phyloP scores from a whole-genome alignment of 345 rosid genomes.

The Citrus hindsii region DNA sequence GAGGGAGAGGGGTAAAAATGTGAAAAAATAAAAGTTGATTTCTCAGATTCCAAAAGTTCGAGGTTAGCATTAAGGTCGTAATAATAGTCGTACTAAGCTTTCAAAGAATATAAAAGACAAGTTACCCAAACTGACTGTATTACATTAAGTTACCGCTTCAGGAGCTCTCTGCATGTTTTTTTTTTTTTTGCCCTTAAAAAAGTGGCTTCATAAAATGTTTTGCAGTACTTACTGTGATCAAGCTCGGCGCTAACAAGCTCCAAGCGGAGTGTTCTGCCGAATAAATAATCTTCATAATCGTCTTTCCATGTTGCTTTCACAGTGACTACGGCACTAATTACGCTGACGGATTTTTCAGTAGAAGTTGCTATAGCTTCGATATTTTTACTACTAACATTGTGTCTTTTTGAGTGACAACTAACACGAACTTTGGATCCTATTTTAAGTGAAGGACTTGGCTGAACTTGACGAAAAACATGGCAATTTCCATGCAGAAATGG shows the following conservation, averaged over 20 bases:
- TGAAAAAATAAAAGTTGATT: no score
- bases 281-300: conserved; percentile 30
- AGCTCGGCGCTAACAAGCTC: conserved; percentile 62
- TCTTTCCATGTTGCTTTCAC: conserved; percentile 30
- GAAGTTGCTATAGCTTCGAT: conserved; percentile 16
- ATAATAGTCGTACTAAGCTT: no score
- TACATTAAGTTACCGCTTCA: no score
- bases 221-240: conserved; percentile 41
- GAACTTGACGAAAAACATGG: conserved; percentile 1
- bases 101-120: no score
- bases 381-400: not conserved
- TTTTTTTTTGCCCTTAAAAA: no score
- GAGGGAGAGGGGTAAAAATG: no score
- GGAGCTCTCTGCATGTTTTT: no score
- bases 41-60: no score
- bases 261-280: conserved; percentile 43
- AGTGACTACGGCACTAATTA: conserved; percentile 34
- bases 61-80: no score
- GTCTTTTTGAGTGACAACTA: no score
- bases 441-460: not conserved
- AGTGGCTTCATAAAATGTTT: not conserved
- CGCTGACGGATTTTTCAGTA: not conserved
- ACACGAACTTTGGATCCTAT: not conserved
- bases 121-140: no score
- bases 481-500: conserved; percentile 30